These are phyloP conservation scores for Yarrowia sp. DNA, from an alignment of 805 yeast genomes.

Conservation along the genomic window DNA sequence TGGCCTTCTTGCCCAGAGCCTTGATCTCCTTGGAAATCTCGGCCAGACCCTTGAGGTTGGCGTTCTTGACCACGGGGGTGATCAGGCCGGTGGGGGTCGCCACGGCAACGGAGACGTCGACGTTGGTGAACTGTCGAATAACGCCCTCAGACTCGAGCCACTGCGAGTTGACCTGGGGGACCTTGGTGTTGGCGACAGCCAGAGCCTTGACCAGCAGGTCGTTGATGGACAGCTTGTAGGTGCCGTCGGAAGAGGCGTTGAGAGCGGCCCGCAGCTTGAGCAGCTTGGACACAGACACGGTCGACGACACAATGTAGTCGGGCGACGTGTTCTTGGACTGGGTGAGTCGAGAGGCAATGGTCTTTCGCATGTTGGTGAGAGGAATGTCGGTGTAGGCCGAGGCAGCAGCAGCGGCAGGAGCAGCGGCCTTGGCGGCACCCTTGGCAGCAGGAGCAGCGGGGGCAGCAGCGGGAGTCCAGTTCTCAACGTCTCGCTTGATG, in stretches of 20 bases:
- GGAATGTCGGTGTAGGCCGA: constrained; percentile 82
- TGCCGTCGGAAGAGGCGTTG: constrained; percentile 82
- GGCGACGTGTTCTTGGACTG: constrained; percentile 89
- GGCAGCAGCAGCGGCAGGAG: constrained; percentile 58
- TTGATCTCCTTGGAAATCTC: constrained; percentile 83
- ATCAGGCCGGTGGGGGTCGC: constrained; percentile 97
- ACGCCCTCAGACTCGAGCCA: constrained; percentile 90
- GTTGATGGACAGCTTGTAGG: constrained; percentile 90
- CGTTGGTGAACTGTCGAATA: constrained; percentile 88
- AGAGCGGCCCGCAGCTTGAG: constrained; percentile 90
- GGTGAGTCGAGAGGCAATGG: constrained; percentile 86
- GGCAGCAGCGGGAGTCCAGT: constrained; percentile 55
- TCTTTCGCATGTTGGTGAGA: constrained; percentile 88
- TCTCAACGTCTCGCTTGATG: constrained; percentile 87
- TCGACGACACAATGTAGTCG: constrained; percentile 88
- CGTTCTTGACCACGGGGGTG: constrained; percentile 93
- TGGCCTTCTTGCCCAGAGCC: constrained; percentile 95
- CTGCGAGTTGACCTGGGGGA: constrained; percentile 92
- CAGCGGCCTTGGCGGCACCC: constrained; percentile 48
- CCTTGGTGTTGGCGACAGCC: constrained; percentile 86
- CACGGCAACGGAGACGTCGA: constrained; percentile 97
- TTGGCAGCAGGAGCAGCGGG: constrained; percentile 46
- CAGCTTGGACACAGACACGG: constrained; percentile 84
- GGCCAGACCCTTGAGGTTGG: constrained; percentile 84
- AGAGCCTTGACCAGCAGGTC: constrained; percentile 94